phyloP scores from a whole-genome alignment of 2,329 filamentous ascomycete genomes.

The Penicillium polonicum region DNA sequence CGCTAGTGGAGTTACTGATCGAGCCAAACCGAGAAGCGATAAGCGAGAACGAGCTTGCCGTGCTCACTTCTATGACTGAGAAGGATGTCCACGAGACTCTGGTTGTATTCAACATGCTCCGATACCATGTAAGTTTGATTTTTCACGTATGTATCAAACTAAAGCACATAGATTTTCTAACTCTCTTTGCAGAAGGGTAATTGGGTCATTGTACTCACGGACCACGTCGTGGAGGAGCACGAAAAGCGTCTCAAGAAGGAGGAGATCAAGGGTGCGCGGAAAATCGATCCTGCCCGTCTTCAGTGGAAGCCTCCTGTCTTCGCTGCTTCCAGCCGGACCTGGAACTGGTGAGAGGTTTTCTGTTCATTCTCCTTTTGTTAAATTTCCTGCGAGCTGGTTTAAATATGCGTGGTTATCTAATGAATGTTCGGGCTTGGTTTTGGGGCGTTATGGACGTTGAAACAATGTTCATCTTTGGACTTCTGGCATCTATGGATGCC shows the following conservation, averaged over 20 bases:
- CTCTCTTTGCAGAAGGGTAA: conserved; percentile 66
- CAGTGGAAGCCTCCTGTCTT: conserved; percentile 98
- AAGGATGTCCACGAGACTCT: conserved; percentile 94
- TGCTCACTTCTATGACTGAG: conserved; percentile 86
- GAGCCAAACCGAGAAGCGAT: conserved; percentile 64
- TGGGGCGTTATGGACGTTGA: background rate
- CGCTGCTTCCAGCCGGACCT: conserved; percentile 82
- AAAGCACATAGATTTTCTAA: conserved; percentile 17
- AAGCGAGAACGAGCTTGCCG: conserved; percentile 82
- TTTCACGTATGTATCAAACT: background rate
- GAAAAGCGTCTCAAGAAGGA: conserved; percentile 75
- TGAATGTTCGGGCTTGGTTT: background rate
- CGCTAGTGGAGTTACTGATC: conserved; percentile 82
- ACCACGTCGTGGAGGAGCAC: conserved; percentile 69
- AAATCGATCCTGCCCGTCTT: conserved; percentile 74
- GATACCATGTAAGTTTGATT: conserved; percentile 65
- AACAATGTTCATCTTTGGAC: background rate
- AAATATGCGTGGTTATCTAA: conserved; percentile 2
- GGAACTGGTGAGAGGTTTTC: conserved; percentile 73
- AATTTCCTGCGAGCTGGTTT: background rate
- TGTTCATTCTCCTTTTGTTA: background rate
- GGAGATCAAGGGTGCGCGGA: conserved; percentile 69
- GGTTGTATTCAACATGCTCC: conserved; percentile 89
- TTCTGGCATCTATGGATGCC: background rate
- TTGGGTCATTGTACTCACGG: conserved; percentile 91